A percentile compares a stretch with the other conserved stretches of the same genome.
Conservation (phyloP, 1,284 basidiomycete genomes). For the Boletus mariae region DNA sequence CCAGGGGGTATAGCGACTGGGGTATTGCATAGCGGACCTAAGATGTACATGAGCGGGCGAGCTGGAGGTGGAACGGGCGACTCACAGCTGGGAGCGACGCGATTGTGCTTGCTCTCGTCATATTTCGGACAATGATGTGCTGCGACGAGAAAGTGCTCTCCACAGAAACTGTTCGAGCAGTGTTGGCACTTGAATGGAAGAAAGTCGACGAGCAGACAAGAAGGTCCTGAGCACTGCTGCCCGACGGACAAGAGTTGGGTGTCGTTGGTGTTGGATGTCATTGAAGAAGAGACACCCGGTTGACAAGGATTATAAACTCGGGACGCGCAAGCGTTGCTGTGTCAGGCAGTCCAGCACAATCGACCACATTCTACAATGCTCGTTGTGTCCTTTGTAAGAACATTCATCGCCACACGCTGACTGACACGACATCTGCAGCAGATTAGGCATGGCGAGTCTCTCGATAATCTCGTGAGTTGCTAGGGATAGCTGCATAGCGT, state of each 20-base stretch:
- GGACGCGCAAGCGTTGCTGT: slow-evolving; percentile 22
- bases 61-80: neutral
- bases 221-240: slow-evolving; percentile 61
- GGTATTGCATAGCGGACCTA: slow-evolving; percentile 68
- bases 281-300: neutral
- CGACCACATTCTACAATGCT: slow-evolving; percentile 17
- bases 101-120: slow-evolving; percentile 64
- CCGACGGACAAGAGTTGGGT: slow-evolving; percentile 60
- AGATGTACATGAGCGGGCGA: slow-evolving; percentile 7
- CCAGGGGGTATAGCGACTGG: slow-evolving; percentile 69
- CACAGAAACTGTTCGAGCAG: slow-evolving; percentile 63
- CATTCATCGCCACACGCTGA: slow-evolving; percentile 20
- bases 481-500: neutral
- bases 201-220: slow-evolving; percentile 72
- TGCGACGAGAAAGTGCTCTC: slow-evolving; percentile 67
- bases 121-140: slow-evolving; percentile 65
- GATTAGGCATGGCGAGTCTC: slow-evolving; percentile 81
- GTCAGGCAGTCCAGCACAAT: slow-evolving; percentile 2
- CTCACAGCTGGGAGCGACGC: slow-evolving; percentile 71
- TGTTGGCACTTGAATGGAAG: slow-evolving; percentile 80
- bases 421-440: slow-evolving; percentile 28
- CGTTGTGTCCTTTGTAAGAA: slow-evolving; percentile 25
- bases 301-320: slow-evolving; percentile 22
- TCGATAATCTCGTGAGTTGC: slow-evolving; percentile 55
- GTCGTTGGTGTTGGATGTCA: slow-evolving; percentile 32